A percentile compares a stretch with the other conserved stretches of the same genome.
phyloP scores from a whole-genome alignment of 345 rosid genomes.

The Zanthoxylum bungeanum region DNA sequence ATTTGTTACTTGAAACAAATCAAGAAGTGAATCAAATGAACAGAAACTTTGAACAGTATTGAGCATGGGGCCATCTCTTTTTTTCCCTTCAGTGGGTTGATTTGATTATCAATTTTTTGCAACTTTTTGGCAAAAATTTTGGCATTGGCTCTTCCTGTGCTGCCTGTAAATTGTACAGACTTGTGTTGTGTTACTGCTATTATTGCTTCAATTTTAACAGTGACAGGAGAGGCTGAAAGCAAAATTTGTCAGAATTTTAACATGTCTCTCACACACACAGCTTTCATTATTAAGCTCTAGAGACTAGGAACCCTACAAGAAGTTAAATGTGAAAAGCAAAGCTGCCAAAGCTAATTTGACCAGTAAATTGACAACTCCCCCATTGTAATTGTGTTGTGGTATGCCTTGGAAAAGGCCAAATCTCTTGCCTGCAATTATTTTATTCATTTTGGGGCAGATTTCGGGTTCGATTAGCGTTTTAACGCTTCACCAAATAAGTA shows the following conservation, averaged over 20 bases:
- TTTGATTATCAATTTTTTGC: neutral
- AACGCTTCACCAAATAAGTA: too few relatives aligned
- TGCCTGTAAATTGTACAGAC: neutral
- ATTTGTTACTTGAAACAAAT: neutral
- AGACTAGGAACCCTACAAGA: neutral
- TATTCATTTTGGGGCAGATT: too few relatives aligned
- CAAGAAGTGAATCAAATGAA: neutral
- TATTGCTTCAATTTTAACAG: conserved; percentile 1
- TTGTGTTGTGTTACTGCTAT: neutral
- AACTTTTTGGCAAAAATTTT: neutral
- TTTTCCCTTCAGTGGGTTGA: neutral
- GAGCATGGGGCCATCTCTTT: neutral
- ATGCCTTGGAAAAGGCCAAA: too few relatives aligned
- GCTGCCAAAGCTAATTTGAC: too few relatives aligned
- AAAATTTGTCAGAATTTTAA: neutral
- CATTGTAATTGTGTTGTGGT: too few relatives aligned
- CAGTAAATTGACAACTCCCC: too few relatives aligned
- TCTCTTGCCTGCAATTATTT: too few relatives aligned
- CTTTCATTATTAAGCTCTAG: neutral
- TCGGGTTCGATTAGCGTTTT: too few relatives aligned
- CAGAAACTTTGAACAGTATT: neutral
- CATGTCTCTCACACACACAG: neutral
- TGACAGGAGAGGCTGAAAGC: neutral
- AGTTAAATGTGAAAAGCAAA: too few relatives aligned
- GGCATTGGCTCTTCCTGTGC: neutral